Evolutionary conservation across 2,329 filamentous ascomycete genomes (phyloP), one percentile per base, ranked within the genome.

Genomic region (Ophidiomyces ophidiicola): DNA sequence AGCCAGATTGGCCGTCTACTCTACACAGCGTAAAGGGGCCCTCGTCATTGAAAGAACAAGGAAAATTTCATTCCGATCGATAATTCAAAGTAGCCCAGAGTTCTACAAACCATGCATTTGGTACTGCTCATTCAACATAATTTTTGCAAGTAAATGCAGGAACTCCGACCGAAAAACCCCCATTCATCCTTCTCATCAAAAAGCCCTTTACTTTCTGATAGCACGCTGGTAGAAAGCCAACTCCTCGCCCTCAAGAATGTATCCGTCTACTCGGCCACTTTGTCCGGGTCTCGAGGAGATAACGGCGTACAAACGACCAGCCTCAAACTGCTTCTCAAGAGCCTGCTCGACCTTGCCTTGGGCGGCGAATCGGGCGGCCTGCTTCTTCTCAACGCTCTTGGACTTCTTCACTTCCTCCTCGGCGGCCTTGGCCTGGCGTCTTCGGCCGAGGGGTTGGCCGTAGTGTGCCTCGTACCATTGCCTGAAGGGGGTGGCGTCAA

Each of bases 381-480:
- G 87, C 85, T 98, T 98, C 76, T 84, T 85, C 80, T 90, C 77
- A 47, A 96, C 82, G 47, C 78, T 73, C 74, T 92, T 92, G 76
- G 80, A 86, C 82, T 94, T 94, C 82, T 94, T 92, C 69, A 85
- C 65, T 62, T 62, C 56, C 56, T 49, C 68, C 66, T 63, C 70
- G 70, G 53, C 62, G 36, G 57, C 52, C 70, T 92, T 87, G 67
- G 80, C 75, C 75, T 94, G 86, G 71, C 87, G 84, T 71, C 81
- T 82, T 60, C 87, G 83, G 67, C 90, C 90, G 50, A 98, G 65
- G 58, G 74, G 58, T 69, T 84, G 76, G 64, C 90, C 90, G 78
- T 98, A 98, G 82, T 98, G 90, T 56, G 90, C 85, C 80, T 98
- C 90, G 73, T 93, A 98, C 90, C 90, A 98, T 74, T 96, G 88